phyloP scores from a whole-genome alignment of 2,329 filamentous ascomycete genomes.

The Neofusicoccum cordaticola region DNA sequence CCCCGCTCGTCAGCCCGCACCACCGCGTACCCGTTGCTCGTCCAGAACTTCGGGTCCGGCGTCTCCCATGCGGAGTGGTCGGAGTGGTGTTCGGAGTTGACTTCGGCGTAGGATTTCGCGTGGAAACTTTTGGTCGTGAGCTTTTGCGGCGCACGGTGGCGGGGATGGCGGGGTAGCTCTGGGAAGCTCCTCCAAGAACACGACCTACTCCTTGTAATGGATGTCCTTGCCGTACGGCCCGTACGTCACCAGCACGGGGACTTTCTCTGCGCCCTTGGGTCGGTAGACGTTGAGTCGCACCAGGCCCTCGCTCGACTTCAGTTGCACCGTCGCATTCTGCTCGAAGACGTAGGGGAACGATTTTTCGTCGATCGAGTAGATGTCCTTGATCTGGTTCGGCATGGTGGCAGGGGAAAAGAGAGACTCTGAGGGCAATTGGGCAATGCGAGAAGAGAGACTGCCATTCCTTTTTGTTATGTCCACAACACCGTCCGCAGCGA shows the following conservation, averaged over 20 bases:
- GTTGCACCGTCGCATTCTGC: conserved; percentile 47
- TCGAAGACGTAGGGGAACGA: conserved; percentile 49
- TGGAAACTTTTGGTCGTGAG: conserved; percentile 42
- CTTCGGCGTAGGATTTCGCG: conserved; percentile 46
- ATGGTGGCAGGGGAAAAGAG: neutral
- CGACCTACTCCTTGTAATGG: conserved; percentile 52
- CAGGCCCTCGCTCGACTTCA: conserved; percentile 42
- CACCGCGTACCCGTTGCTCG: conserved; percentile 35
- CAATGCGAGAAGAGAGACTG: neutral
- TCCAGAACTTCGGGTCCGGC: conserved; percentile 41
- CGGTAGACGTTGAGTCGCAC: conserved; percentile 53
- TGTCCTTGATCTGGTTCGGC: conserved; percentile 29
- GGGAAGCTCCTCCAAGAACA: neutral
- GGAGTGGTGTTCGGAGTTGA: conserved; percentile 38
- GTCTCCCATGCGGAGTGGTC: conserved; percentile 48
- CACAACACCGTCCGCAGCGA: neutral
- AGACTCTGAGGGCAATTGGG: neutral
- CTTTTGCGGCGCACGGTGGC: neutral
- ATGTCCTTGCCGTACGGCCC: conserved; percentile 70
- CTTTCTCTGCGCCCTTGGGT: conserved; percentile 42
- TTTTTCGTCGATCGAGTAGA: conserved; percentile 31
- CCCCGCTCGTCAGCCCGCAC: conserved; percentile 51
- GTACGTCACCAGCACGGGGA: conserved; percentile 67
- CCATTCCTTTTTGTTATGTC: neutral
- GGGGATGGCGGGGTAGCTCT: neutral